phyloP scores from a whole-genome alignment of 805 yeast species.

The Hanseniaspora occidentalis region DNA sequence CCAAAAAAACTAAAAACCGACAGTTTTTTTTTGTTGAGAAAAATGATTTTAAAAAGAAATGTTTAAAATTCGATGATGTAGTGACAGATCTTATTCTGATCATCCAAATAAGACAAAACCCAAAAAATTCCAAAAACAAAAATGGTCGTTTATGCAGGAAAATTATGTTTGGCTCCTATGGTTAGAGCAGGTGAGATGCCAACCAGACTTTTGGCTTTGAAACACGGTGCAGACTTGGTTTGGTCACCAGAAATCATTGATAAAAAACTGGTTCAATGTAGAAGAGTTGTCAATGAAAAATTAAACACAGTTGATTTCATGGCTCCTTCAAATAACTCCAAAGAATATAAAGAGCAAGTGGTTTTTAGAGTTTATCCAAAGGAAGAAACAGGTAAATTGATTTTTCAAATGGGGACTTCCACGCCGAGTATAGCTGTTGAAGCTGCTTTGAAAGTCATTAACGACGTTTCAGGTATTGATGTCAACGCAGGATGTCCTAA shows the following conservation, averaged over 20 bases:
- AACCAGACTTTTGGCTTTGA: conserved; percentile 64
- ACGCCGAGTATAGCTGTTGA: conserved; percentile 73
- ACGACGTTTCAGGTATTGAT: conserved; percentile 87
- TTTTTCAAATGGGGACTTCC: conserved; percentile 87
- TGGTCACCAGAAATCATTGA: conserved; percentile 96
- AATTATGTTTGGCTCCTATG: conserved; percentile 89
- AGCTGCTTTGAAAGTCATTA: conserved; percentile 71
- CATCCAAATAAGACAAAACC: not conserved
- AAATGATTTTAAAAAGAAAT: not conserved
- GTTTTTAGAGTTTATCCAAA: conserved; percentile 64
- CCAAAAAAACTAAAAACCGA: too few relatives aligned
- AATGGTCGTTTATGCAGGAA: conserved; percentile 64
- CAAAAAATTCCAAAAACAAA: not conserved
- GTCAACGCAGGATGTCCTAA: conserved; percentile 96
- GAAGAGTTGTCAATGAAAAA: conserved; percentile 43
- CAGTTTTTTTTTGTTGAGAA: too few relatives aligned
- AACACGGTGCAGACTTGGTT: conserved; percentile 84
- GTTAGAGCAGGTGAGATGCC: conserved; percentile 94
- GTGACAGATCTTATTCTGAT: not conserved
- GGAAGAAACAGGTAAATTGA: conserved; percentile 50
- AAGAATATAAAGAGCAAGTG: conserved; percentile 30
- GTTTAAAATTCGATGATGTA: not conserved
- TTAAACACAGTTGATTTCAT: conserved; percentile 52
- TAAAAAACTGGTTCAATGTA: conserved; percentile 62
- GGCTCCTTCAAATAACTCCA: conserved; percentile 24